A percentile compares a stretch with the other conserved stretches of the same genome.
These are phyloP conservation scores for Capillidium heterosporum DNA, from an alignment of 371 early-diverging fungal genomes.

Conservation along the genomic window DNA sequence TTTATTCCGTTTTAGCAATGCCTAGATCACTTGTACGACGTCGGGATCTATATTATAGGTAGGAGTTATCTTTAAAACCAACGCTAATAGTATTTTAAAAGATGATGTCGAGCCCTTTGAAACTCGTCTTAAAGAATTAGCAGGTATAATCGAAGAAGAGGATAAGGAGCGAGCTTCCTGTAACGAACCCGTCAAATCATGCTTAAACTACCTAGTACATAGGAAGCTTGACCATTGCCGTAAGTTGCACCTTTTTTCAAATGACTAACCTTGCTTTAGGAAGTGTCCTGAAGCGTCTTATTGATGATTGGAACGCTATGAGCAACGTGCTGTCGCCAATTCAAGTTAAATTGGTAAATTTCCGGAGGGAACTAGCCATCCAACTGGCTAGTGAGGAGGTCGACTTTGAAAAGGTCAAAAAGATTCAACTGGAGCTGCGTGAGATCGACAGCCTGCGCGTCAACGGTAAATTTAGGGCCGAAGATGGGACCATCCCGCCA, in stretches of 20 bases:
- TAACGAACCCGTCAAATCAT: constrained; percentile 8
- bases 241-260: constrained; percentile 8
- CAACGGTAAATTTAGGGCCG: constrained; percentile 35
- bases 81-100: constrained; percentile 8
- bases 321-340: constrained; percentile 27
- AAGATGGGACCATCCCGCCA: constrained; percentile 32
- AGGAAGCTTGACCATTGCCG: constrained; percentile 13
- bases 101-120: constrained; percentile 37
- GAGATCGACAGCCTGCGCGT: constrained; percentile 43
- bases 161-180: neutral
- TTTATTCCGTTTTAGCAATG: constrained; percentile 28
- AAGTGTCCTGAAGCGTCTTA: constrained; percentile 14
- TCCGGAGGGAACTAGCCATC: constrained; percentile 34
- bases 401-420: constrained; percentile 21
- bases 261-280: constrained; percentile 12
- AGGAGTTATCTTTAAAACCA: constrained; percentile 7
- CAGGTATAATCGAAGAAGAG: constrained; percentile 23
- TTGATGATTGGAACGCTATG: constrained; percentile 11
- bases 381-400: constrained; percentile 26
- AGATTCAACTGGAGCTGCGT: constrained; percentile 42
- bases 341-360: constrained; percentile 36
- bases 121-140: constrained; percentile 33
- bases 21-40: constrained; percentile 40
- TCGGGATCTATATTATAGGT: constrained; percentile 40
- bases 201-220: neutral